Evolutionary conservation across 345 rosid species (phyloP), one percentile per base, ranked within the genome.

Genomic region (Rhodamnia argentea): DNA sequence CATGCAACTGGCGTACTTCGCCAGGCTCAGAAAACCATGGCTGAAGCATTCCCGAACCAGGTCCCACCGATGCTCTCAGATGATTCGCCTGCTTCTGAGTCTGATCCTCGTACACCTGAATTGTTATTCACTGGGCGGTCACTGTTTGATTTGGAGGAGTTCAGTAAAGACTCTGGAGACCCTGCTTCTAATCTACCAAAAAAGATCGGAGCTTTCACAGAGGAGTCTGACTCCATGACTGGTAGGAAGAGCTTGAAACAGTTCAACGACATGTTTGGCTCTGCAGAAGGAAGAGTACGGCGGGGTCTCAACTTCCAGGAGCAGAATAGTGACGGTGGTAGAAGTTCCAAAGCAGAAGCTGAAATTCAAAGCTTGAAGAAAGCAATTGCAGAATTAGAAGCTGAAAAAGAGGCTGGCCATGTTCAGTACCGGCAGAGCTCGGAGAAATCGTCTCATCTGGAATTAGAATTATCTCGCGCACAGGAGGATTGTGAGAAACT

Each of bases 41-140:
- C 98, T 44, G 98, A 96, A 91, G 99, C 95, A 18, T 97, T 96
- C 88, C 99, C 99, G 13, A 96, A 94, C 87, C 99, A 98, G 88
- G 91, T 94, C 76, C 99, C 97, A 52, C 85, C 89, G 85, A 90
- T 85, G 88, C 83, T 92, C 87, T 89, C 88, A 26, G 99, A 96
- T 90, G 99, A 98, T 86, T 91, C 91, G 1, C 94, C 92, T 62
- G 89, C 90, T 53, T 90, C 89, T 27, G 97, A 95, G 62, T 90
- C 84, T 86, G 96, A 96, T 87, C 95, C 98, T 20, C 93, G 88
- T 64, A 95, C 98, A 84, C 99, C 98, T 52, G 99, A 97, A 85
- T 84, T 86, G 92, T 88, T 88, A 58, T 88, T 90, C 42, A 91
- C 91, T 11, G 81, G 81, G 81, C 82, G 86, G 75, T 95, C 92